Conservation (phyloP, 1,284 basidiomycete genomes). For the Ceratobasidium sp. region DNA sequence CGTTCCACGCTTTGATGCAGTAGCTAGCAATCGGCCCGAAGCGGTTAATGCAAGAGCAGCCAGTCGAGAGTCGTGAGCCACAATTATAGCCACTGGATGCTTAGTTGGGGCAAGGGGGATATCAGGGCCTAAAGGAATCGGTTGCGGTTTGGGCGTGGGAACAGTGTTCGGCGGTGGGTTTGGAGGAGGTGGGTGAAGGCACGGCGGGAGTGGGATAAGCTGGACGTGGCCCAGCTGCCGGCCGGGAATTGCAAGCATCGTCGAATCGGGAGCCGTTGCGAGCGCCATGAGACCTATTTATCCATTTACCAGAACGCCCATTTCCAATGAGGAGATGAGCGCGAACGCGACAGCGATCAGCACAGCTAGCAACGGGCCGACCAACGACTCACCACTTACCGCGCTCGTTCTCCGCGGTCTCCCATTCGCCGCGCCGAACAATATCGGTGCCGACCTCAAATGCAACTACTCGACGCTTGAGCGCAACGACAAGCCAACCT, state of each 20-base stretch:
- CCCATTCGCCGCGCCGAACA: slow-evolving; percentile 81
- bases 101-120: slow-evolving; percentile 64
- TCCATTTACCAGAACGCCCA: neutral
- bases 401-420: slow-evolving; percentile 87
- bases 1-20: slow-evolving; percentile 86
- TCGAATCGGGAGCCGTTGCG: slow-evolving; percentile 79
- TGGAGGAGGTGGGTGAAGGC: slow-evolving; percentile 64
- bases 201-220: slow-evolving; percentile 85
- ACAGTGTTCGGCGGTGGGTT: slow-evolving; percentile 52
- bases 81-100: slow-evolving; percentile 81
- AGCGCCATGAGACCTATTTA: slow-evolving; percentile 81
- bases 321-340: slow-evolving; percentile 31
- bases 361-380: slow-evolving; percentile 31
- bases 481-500: slow-evolving; percentile 85
- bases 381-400: slow-evolving; percentile 63
- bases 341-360: slow-evolving; percentile 17
- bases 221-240: slow-evolving; percentile 92
- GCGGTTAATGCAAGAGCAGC: slow-evolving; percentile 81
- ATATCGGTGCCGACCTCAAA: slow-evolving; percentile 72
- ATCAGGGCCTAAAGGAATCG: slow-evolving; percentile 13
- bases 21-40: slow-evolving; percentile 84
- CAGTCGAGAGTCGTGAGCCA: slow-evolving; percentile 84
- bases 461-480: slow-evolving; percentile 80
- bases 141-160: slow-evolving; percentile 27
- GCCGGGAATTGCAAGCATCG: slow-evolving; percentile 87